Conservation (phyloP, 306 rosid genomes). For the Quercus agrifolia region DNA sequence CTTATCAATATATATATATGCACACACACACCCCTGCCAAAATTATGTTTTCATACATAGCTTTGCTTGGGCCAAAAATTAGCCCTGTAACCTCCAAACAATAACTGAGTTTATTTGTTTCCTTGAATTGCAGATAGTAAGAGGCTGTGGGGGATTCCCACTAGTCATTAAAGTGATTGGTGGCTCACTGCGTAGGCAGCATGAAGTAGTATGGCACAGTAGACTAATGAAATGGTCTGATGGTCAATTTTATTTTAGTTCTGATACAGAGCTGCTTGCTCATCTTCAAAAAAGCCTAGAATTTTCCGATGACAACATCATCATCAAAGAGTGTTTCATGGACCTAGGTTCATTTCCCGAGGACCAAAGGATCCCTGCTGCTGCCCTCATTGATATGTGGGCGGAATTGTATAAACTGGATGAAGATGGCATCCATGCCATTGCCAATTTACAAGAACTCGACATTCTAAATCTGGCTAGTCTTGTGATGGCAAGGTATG, state of each 20-base stretch:
- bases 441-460: conserved; percentile 29
- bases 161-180: conserved; percentile 48
- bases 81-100: neutral
- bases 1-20: no score
- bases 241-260: conserved; percentile 41
- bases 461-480: conserved; percentile 30
- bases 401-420: conserved; percentile 39
- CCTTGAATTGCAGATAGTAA: conserved; percentile 44
- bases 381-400: conserved; percentile 57
- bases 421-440: conserved; percentile 31
- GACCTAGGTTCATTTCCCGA: conserved; percentile 72
- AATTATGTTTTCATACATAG: no score
- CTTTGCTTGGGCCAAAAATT: neutral
- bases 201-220: conserved; percentile 36
- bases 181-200: conserved; percentile 32
- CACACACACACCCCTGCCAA: no score
- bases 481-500: conserved; percentile 57
- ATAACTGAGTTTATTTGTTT: conserved; percentile 8
- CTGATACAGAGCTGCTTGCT: conserved; percentile 28
- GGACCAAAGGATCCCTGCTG: conserved; percentile 48
- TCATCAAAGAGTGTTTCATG: conserved; percentile 58
- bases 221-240: conserved; percentile 26
- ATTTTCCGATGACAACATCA: conserved; percentile 28
- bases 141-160: conserved; percentile 50
- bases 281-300: conserved; percentile 44